Evolutionary conservation across 371 early-diverging fungal species (phyloP).

Genomic region (Syncephalastrum sp.): DNA sequence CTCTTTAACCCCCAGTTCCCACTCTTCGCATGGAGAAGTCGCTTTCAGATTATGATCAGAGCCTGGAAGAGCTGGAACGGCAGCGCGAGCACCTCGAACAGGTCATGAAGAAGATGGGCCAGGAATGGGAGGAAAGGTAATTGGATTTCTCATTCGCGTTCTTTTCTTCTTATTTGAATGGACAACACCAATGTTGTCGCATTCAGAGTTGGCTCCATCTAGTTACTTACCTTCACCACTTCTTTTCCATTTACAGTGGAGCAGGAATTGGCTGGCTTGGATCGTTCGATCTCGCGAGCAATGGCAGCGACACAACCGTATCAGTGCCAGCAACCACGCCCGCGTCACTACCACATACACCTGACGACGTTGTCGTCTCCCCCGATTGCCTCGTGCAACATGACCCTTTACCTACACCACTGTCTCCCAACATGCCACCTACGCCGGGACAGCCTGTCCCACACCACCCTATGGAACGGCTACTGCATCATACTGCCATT

Average conservation of each 20-base stretch:
- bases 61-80: conserved; percentile 41
- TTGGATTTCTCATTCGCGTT: neutral
- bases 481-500: conserved; percentile 2
- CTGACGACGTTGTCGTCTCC: too few relatives aligned
- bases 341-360: neutral
- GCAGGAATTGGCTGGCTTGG: conserved; percentile 47
- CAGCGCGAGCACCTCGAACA: conserved; percentile 38
- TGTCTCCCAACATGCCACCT: neutral
- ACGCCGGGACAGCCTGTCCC: neutral
- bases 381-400: too few relatives aligned
- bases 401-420: too few relatives aligned
- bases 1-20: conserved; percentile 1
- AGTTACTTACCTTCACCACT: too few relatives aligned
- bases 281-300: conserved; percentile 6
- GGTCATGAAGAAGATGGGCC: conserved; percentile 48
- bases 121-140: conserved; percentile 55
- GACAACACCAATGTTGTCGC: neutral
- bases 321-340: neutral
- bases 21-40: conserved; percentile 12
- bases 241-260: conserved; percentile 25
- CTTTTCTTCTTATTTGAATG: neutral
- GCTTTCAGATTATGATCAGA: conserved; percentile 41
- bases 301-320: conserved; percentile 7
- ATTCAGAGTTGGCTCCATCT: neutral
- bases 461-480: neutral